These are phyloP conservation scores for Phytophthora cryptogea DNA, from an alignment of 352 stramenopile genomes.

Conservation along the genomic window DNA sequence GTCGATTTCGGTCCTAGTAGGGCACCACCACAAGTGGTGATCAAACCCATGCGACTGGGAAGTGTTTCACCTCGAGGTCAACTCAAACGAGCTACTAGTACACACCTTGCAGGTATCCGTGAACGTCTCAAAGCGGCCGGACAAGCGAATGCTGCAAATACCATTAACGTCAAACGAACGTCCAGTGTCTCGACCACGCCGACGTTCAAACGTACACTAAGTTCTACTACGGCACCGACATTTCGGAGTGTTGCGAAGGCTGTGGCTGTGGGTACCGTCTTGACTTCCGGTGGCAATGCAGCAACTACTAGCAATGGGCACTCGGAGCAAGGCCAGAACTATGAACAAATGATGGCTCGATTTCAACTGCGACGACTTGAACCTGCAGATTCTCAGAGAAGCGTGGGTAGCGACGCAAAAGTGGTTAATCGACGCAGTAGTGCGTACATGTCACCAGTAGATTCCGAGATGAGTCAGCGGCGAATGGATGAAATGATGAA, in stretches of 20 bases:
- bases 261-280: constrained; percentile 1
- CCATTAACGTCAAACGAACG: constrained; percentile 8
- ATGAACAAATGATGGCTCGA: constrained; percentile 57
- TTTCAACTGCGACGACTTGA: constrained; percentile 52
- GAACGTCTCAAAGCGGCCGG: constrained; percentile 21
- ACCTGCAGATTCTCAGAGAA: constrained; percentile 4
- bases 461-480: constrained; percentile 24
- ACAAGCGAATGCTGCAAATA: neutral
- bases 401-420: constrained; percentile 3
- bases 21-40: neutral
- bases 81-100: constrained; percentile 24
- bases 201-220: constrained; percentile 22
- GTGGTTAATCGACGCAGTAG: constrained; percentile 10
- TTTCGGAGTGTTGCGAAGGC: constrained; percentile 25
- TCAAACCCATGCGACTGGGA: constrained; percentile 11
- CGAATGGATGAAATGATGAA: constrained; percentile 20
- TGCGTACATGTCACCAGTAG: constrained; percentile 11
- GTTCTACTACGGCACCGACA: constrained; percentile 5
- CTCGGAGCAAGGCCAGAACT: constrained; percentile 28
- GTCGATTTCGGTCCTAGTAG: neutral
- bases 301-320: constrained; percentile 1
- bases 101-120: constrained; percentile 24
- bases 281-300: constrained; percentile 12
- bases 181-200: constrained; percentile 6
- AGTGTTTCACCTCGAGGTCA: constrained; percentile 19